Conservation (phyloP, 2,329 filamentous ascomycete species). For the Diaporthe australafricana region DNA sequence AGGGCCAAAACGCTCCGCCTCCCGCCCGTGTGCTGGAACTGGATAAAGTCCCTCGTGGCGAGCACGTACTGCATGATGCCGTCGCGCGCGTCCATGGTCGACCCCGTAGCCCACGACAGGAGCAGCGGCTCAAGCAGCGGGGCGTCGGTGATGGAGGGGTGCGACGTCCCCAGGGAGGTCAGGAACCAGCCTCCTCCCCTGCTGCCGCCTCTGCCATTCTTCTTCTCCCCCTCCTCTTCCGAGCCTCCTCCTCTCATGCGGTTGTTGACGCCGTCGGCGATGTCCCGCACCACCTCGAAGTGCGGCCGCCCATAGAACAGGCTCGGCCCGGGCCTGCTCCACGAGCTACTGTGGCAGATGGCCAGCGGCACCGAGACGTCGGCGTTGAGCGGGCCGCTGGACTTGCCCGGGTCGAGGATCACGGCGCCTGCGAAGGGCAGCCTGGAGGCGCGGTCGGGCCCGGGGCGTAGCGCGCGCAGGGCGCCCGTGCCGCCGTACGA, state of each 20-base stretch:
- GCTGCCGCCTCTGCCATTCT: neutral
- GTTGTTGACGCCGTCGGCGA: constrained; percentile 59
- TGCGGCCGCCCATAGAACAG: constrained; percentile 73
- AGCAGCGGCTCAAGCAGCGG: constrained; percentile 72
- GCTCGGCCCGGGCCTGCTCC: constrained; percentile 64
- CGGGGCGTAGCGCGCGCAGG: constrained; percentile 67
- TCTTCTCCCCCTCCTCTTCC: neutral
- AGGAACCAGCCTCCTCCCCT: constrained; percentile 61
- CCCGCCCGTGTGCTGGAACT: constrained; percentile 30
- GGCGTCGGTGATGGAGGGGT: constrained; percentile 75
- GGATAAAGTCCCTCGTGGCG: constrained; percentile 64
- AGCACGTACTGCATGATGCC: constrained; percentile 71
- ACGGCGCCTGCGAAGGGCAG: constrained; percentile 67
- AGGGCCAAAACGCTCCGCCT: constrained; percentile 22
- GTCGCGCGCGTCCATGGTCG: constrained; percentile 66
- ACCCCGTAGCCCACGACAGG: constrained; percentile 70
- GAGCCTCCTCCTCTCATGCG: constrained; percentile 46
- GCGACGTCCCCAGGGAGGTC: constrained; percentile 65
- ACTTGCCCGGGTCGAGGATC: constrained; percentile 75
- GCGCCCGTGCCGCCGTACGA: constrained; percentile 75
- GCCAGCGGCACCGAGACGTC: constrained; percentile 69
- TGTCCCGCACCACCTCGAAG: constrained; percentile 70
- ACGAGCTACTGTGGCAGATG: constrained; percentile 73
- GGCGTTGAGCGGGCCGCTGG: constrained; percentile 69
- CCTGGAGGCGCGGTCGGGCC: constrained; percentile 48